Conservation (phyloP, 768 basidiomycete genomes). For the Rossbeevera mucosa region DNA sequence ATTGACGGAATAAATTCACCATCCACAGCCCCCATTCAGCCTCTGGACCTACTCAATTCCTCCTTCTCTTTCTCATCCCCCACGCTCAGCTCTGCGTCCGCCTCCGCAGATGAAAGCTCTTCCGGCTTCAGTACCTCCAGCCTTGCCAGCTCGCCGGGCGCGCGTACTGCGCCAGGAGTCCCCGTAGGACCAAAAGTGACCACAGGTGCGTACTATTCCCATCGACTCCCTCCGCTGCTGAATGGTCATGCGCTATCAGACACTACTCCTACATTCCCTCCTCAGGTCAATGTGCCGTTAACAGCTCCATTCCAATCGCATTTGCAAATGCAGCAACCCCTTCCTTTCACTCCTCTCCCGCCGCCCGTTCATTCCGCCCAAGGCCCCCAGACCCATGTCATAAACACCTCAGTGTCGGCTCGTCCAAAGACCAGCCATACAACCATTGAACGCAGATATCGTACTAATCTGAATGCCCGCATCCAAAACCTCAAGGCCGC, state of each 20-base stretch:
- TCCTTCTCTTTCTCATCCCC: constrained; percentile 39
- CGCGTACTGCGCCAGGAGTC: constrained; percentile 29
- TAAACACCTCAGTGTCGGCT: constrained; percentile 13
- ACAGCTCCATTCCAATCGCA: constrained; percentile 38
- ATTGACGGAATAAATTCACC: constrained; percentile 29
- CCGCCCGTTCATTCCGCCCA: constrained; percentile 23
- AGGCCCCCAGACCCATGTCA: constrained; percentile 22
- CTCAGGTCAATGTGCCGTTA: constrained; percentile 11
- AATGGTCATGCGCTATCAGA: constrained; percentile 24
- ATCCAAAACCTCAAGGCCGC: constrained; percentile 77
- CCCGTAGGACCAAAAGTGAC: constrained; percentile 17
- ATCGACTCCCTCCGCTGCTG: background rate
- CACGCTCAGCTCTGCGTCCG: constrained; percentile 31
- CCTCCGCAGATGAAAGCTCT: constrained; percentile 27
- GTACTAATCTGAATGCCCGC: constrained; percentile 83
- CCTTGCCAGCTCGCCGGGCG: constrained; percentile 28
- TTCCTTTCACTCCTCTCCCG: constrained; percentile 40
- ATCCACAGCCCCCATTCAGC: constrained; percentile 20
- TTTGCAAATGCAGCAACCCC: constrained; percentile 5
- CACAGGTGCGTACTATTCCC: constrained; percentile 10
- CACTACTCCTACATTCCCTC: constrained; percentile 12
- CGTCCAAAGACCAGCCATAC: constrained; percentile 79
- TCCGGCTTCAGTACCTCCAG: constrained; percentile 24
- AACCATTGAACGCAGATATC: constrained; percentile 83
- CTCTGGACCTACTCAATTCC: constrained; percentile 24